These are phyloP conservation scores for Amyloporia xantha DNA, from an alignment of 768 basidiomycete genomes.

Conservation along the genomic window DNA sequence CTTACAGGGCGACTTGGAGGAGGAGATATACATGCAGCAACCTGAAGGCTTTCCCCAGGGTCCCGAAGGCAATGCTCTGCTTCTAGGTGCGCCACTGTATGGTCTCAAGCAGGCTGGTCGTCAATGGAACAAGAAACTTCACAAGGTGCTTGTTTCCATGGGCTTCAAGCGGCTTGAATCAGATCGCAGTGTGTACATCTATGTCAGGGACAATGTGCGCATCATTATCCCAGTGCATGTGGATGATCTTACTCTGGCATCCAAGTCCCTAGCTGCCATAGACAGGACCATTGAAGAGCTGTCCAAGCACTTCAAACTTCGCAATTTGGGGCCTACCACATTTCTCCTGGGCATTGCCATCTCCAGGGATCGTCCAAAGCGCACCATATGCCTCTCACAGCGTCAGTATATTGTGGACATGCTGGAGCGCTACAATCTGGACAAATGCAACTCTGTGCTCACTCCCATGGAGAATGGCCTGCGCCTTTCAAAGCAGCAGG, in stretches of 20 bases:
- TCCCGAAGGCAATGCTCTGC: neutral
- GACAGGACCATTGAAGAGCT: slow-evolving; percentile 4
- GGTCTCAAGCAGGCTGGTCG: slow-evolving; percentile 13
- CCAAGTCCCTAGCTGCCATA: slow-evolving; percentile 3
- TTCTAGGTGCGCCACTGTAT: slow-evolving; percentile 4
- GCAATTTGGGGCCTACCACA: slow-evolving; percentile 1
- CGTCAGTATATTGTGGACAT: slow-evolving; percentile 10
- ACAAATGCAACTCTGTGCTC: neutral
- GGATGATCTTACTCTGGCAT: neutral
- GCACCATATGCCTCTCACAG: slow-evolving; percentile 18
- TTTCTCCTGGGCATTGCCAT: slow-evolving; percentile 19
- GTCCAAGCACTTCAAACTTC: slow-evolving; percentile 6
- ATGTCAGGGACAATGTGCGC: neutral
- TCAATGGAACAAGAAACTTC: slow-evolving; percentile 13
- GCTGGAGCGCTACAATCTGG: slow-evolving; percentile 8
- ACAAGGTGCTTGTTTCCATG: neutral
- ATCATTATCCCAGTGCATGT: neutral
- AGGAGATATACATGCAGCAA: slow-evolving; percentile 23
- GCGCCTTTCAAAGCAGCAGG: slow-evolving; percentile 1
- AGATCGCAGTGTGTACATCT: slow-evolving; percentile 3
- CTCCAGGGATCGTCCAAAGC: slow-evolving; percentile 12
- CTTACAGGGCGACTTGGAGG: slow-evolving; percentile 21
- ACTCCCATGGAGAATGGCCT: slow-evolving; percentile 9
- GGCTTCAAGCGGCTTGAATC: neutral
- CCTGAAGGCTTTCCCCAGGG: slow-evolving; percentile 5